Base-by-base conservation (phyloP, 2,329 filamentous ascomycete species). In the Neurospora crassa region DNA sequence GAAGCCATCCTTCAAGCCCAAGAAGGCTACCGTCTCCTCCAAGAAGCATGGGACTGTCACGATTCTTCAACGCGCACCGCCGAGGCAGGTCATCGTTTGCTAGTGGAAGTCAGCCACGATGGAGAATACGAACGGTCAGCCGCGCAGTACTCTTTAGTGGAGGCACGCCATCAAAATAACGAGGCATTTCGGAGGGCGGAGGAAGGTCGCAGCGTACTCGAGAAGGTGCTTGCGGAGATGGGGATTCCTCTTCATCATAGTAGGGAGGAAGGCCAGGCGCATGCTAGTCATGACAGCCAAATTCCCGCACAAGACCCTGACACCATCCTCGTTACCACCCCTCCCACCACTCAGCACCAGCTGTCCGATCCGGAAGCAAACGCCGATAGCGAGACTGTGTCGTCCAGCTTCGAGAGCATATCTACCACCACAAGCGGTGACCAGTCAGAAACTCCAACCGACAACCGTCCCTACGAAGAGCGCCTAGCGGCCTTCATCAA, bases 111-210 rank as follows among this genome's bases (percentile, higher is more conserved):
- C 0, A 4, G 53, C 2, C 53, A 34, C 1, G 53, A 63, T 16
- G 53, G 53, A 3, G 53, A 63, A 29, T 2, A 63, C 0, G 0
- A 1, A 1, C 53, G 53, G 14, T 2, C 14, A 1, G 0, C 16
- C 0, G 2, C 18, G 1, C 7, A 63, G 1, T n/a, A 63, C 1
- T 18, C 53, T 1, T 14, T 63, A 0, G 53, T 34, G 1, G 53
- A 63, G 53, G 16, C 53, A 2, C 14, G 16, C 16, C 53, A 63
- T 1, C 29, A 37, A 0, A 34, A 34, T 0, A 8, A 63, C 1
- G 53, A 63, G 53, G 29, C 53, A 3, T 37, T 63, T 7, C 53
- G 16, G 7, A 63, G 1, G 1, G 53, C 8, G 1, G 53, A 63
- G 8, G 14, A 63, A 1, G 29, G 24, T 3, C 24, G 53, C 0